A percentile compares a stretch with the other conserved stretches of the same genome.
Evolutionary conservation across 345 rosid genomes (phyloP).

Genomic region (Acer negundo): DNA sequence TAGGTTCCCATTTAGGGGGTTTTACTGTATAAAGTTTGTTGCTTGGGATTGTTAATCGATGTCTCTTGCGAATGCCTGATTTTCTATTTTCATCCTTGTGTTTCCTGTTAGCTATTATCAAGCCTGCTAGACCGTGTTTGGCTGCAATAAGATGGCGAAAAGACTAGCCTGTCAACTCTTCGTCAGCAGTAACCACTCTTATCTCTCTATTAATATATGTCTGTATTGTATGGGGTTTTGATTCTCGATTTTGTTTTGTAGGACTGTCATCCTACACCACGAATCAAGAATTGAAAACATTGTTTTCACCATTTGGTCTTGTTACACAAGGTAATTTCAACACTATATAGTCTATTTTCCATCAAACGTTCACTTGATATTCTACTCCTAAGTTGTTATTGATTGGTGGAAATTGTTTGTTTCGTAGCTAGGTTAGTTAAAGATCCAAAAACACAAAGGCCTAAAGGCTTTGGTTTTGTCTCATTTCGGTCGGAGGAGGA

Average conservation of each 20-base stretch:
- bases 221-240: not conserved
- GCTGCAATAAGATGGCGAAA: constrained; percentile 38
- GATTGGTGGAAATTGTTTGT: not conserved
- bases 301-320: constrained; percentile 50
- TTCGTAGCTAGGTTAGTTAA: constrained; percentile 49
- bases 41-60: no score
- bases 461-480: constrained; percentile 76
- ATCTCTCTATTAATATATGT: not conserved
- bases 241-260: constrained; percentile 10
- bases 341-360: not conserved
- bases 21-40: no score
- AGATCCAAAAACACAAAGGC: constrained; percentile 56
- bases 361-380: not conserved
- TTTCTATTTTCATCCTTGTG: no score
- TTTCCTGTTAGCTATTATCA: no score
- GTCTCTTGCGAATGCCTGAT: no score
- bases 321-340: constrained; percentile 35
- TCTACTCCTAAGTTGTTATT: not conserved
- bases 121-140: no score
- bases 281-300: constrained; percentile 23
- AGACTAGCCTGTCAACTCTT: constrained; percentile 44
- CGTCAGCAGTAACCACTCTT: constrained; percentile 44
- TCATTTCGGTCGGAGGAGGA: constrained; percentile 54
- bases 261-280: constrained; percentile 46
- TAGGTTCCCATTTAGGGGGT: no score